These are phyloP conservation scores for Speleostelium caveatum DNA, from an alignment of 78 protist genomes.

Conservation along the genomic window DNA sequence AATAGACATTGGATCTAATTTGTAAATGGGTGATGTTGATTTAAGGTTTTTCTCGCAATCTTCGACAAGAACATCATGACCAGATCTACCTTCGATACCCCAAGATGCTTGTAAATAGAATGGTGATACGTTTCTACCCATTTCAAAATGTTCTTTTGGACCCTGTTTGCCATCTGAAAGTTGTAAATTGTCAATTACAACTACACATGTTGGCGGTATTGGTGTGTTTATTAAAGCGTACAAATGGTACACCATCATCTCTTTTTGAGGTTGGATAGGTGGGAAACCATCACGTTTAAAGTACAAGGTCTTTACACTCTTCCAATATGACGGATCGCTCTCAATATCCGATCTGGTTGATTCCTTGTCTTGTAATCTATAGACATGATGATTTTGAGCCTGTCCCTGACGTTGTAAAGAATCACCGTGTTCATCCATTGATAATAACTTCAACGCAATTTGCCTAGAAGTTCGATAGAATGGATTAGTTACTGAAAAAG, in stretches of 20 bases:
- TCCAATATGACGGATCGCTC: neutral
- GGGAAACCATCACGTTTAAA: neutral
- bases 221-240: slow-evolving; percentile 1
- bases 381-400: neutral
- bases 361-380: neutral
- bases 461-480: neutral
- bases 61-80: slow-evolving; percentile 1
- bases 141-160: neutral
- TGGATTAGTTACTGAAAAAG: neutral
- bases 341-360: neutral
- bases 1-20: neutral
- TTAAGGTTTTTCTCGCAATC: slow-evolving; percentile 1
- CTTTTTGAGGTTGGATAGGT: neutral
- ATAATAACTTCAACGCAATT: neutral
- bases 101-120: neutral
- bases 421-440: neutral
- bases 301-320: neutral
- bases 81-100: neutral
- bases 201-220: neutral
- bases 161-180: neutral
- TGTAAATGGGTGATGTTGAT: neutral
- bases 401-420: neutral
- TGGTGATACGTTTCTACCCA: neutral
- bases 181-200: neutral
- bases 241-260: neutral